Conservation (phyloP, 2,329 filamentous ascomycete species). For the Podosphaera leucotricha region DNA sequence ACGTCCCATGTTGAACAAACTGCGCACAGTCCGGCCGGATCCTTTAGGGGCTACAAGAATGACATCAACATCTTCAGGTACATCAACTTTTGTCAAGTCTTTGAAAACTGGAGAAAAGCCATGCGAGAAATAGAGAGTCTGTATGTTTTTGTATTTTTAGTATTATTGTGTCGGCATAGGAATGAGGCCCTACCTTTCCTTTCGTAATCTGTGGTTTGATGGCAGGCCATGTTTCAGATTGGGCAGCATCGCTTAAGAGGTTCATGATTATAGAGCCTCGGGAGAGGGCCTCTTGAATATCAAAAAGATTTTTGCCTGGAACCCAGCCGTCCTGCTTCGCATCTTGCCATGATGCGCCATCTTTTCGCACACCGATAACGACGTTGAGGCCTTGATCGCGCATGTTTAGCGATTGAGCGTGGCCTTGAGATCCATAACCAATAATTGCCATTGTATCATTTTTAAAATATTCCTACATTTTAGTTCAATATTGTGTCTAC, state of each 20-base stretch:
- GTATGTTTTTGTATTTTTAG: slow-evolving; percentile 1
- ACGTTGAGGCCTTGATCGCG: slow-evolving; percentile 99
- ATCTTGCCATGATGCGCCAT: slow-evolving; percentile 96
- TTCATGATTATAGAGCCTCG: slow-evolving; percentile 97
- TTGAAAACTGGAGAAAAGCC: slow-evolving; percentile 99
- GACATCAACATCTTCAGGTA: slow-evolving; percentile 87
- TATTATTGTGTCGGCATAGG: not conserved
- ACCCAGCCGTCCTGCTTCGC: slow-evolving; percentile 95
- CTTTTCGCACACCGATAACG: slow-evolving; percentile 96
- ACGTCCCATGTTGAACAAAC: slow-evolving; percentile 95
- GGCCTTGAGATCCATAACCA: slow-evolving; percentile 92
- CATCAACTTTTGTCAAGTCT: slow-evolving; percentile 95
- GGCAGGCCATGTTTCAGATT: slow-evolving; percentile 94
- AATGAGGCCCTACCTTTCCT: slow-evolving; percentile 53
- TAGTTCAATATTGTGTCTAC: slow-evolving; percentile 3
- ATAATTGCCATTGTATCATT: slow-evolving; percentile 97
- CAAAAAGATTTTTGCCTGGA: slow-evolving; percentile 95
- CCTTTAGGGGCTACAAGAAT: slow-evolving; percentile 99
- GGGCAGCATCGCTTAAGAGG: slow-evolving; percentile 88
- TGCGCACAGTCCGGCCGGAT: slow-evolving; percentile 93
- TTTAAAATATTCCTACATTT: slow-evolving; percentile 85
- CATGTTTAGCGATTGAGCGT: slow-evolving; percentile 98
- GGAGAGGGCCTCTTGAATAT: slow-evolving; percentile 86
- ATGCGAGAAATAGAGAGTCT: slow-evolving; percentile 99
- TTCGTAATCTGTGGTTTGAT: slow-evolving; percentile 97